Evolutionary conservation across 2,329 filamentous ascomycete genomes (phyloP).

Genomic region (Trichoderma gracile): DNA sequence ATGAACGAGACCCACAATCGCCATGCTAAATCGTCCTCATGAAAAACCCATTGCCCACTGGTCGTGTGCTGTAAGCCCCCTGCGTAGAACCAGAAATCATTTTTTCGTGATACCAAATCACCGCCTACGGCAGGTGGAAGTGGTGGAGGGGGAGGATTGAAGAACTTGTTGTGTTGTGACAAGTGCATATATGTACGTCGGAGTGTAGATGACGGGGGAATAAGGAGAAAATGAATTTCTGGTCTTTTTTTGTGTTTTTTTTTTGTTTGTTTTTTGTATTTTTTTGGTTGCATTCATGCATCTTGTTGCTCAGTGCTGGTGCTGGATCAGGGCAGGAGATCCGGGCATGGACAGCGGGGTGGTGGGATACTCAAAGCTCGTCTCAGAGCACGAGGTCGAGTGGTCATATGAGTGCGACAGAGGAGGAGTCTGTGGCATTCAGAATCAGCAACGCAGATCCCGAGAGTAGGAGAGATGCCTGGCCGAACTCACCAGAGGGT

Average conservation of each 20-base stretch:
- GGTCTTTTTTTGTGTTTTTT: not conserved
- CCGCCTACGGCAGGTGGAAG: not conserved
- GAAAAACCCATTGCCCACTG: constrained; percentile 8
- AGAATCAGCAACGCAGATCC: constrained; percentile 52
- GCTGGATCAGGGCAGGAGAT: constrained; percentile 57
- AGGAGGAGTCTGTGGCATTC: constrained; percentile 66
- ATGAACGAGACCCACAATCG: constrained; percentile 25
- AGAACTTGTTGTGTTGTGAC: not conserved
- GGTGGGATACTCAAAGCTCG: constrained; percentile 64
- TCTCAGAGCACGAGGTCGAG: constrained; percentile 63
- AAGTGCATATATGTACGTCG: constrained; percentile 9
- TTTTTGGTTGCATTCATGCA: not conserved
- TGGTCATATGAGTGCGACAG: constrained; percentile 73
- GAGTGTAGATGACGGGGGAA: constrained; percentile 11
- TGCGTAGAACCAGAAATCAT: constrained; percentile 19
- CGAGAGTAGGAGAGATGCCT: constrained; percentile 46
- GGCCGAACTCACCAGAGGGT: constrained; percentile 70
- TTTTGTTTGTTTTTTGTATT: not conserved
- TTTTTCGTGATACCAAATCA: constrained; percentile 22
- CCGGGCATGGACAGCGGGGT: constrained; percentile 74
- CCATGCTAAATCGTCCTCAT: constrained; percentile 25
- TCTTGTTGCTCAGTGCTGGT: constrained; percentile 5
- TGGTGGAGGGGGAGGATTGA: not conserved
- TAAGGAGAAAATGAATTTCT: not conserved
- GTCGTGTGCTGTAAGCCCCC: constrained; percentile 2